Base-by-base conservation (phyloP, 805 yeast species). In the Scheffersomyces spartinae region DNA sequence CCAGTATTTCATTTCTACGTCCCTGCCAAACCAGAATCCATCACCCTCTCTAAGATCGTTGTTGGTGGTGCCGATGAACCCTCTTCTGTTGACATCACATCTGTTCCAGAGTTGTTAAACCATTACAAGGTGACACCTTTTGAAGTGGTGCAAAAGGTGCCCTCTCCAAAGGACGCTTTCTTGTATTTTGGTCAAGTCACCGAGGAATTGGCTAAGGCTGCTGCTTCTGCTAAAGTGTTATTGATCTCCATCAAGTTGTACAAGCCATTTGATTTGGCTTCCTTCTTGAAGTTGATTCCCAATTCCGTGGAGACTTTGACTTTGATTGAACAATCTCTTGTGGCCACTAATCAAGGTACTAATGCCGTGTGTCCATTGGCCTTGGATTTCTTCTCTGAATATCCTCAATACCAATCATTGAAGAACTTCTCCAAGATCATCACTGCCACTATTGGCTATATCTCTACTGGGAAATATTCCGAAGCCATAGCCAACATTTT, bases 1-100 rank as follows among this genome's bases (percentile, higher is more conserved):
- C 70, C 91, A 1, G 83, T 81, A 4, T 61, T 85, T 32, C 94
- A 85, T 52, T 80, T 85, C 46, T 76, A 67, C 44, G 45, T 55
- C 15, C 55, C 58, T 25, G 25, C 18, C 18, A 9, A 17, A 17
- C 9, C 18, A 17, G 18, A 7, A 17, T 17, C 9, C 7, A 8
- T 9, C 18, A 17, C 9, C 18, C 18, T 17, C 18, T n/a, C n/a
- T n/a, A n/a, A n/a, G n/a, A n/a, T n/a, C n/a, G n/a, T n/a, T n/a
- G n/a, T n/a, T n/a, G n/a, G n/a, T n/a, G n/a, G n/a, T n/a, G n/a
- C n/a, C n/a, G n/a, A n/a, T 14, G 26, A 30, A 6, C 18, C 29
- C 14, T 27, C 29, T 10, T 33, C 13, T 7, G 11, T 26, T 2
- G 15, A 21, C 2, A 15, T 30, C 11, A 9, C 21, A 6, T 21